phyloP scores from a whole-genome alignment of 345 rosid species.

The Gossypium mustelinum region DNA sequence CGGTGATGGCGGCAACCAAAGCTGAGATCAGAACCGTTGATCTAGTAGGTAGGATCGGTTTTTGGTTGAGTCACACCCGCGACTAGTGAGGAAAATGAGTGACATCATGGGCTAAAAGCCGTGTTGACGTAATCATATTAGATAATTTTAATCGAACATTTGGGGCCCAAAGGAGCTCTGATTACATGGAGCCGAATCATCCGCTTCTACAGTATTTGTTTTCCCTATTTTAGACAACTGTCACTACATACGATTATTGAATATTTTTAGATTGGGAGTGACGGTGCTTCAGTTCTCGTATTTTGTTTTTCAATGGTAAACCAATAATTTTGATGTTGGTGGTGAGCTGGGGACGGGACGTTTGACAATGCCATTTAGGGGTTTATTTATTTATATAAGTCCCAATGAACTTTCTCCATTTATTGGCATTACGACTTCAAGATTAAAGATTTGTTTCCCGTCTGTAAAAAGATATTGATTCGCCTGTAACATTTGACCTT shows the following conservation, averaged over 20 bases:
- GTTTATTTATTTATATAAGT: neutral
- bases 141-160: neutral
- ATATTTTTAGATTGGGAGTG: neutral
- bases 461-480: no score
- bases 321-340: neutral
- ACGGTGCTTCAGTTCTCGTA: neutral
- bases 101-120: constrained; percentile 6
- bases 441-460: neutral
- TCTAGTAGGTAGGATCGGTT: neutral
- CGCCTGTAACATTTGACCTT: no score
- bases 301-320: no score
- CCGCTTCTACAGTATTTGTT: neutral
- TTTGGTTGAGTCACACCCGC: neutral
- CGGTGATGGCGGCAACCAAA: constrained; percentile 1
- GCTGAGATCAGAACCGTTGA: neutral
- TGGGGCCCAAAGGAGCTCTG: neutral
- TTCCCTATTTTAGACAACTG: neutral
- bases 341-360: neutral
- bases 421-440: neutral
- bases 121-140: constrained; percentile 27
- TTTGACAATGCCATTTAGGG: neutral
- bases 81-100: neutral
- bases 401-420: neutral
- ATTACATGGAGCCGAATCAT: neutral
- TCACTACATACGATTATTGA: neutral